Base-by-base conservation (phyloP, 495 filamentous ascomycete species). In the Penicillium paradoxum region DNA sequence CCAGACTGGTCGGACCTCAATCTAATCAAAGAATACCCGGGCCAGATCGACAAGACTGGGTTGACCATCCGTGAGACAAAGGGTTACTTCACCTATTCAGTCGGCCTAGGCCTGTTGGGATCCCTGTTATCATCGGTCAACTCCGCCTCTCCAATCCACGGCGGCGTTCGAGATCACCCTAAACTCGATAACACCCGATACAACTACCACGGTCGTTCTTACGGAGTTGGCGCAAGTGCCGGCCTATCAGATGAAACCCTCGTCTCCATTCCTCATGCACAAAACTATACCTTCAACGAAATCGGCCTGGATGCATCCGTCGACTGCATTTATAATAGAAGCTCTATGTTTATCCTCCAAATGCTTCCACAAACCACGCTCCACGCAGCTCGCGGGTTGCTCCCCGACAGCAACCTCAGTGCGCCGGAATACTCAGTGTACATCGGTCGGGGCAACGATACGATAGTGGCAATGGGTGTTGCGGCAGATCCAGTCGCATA, bases 141-240 rank as follows among this genome's bases (percentile, higher is more conserved):
- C 15, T 49, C 58, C 2, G 68, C 67, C 11, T 65, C 66, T 8
- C 62, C 51, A 6, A 36, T 55, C 3, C 49, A 65, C 27, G 54
- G 49, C 5, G 49, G 36, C 6, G 18, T 25, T 6, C 33, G 40
- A 6, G 7, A 50, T 11, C 67, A 69, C 54, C 34, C 44, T 15
- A 73, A 68, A 49, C 34, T 68, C 9, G 70, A 72, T 56, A 67
- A 73, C 25, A 66, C 69, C 1, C 56, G 61, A 25, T 73, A 59
- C 57, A 60, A 42, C 13, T 71, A 69, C 39, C 38, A 51, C 7
- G 65, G 65, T 7, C 61, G 70, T 0, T 70, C 65, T 3, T 71
- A 69, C 37, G 67, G 70, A 21, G 67, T 60, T 10, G 69, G 70
- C 6, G 55, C 62, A 17, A 53, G 67, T 27, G 59, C 62, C 5